phyloP scores from a whole-genome alignment of 768 basidiomycete genomes.

The Ephemerocybe angulata region DNA sequence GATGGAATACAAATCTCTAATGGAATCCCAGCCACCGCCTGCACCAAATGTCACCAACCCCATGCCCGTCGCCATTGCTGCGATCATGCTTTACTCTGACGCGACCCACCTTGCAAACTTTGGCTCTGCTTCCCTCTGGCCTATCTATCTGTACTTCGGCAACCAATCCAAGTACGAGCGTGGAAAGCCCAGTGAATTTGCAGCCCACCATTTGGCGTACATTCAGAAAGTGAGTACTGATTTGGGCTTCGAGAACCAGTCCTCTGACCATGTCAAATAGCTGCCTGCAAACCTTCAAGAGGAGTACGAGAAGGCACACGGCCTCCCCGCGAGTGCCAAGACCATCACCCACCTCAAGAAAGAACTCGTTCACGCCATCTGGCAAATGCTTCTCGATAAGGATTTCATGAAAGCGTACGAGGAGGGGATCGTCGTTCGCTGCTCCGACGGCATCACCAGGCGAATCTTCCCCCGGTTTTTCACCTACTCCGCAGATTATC shows the following conservation, averaged over 20 bases:
- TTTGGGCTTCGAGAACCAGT: background rate
- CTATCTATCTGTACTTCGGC: conserved; percentile 30
- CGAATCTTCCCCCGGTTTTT: conserved; percentile 30
- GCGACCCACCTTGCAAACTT: conserved; percentile 30
- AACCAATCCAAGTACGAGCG: conserved; percentile 37
- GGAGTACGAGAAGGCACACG: conserved; percentile 3
- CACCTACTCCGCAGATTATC: conserved; percentile 36
- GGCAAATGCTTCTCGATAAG: conserved; percentile 25
- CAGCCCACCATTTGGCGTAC: conserved; percentile 38
- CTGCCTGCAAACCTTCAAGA: conserved; percentile 16
- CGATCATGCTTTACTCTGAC: conserved; percentile 30
- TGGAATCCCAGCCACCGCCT: background rate
- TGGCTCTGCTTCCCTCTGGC: conserved; percentile 30
- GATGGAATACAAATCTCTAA: conserved; percentile 8
- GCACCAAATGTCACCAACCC: no score
- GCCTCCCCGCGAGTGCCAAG: background rate
- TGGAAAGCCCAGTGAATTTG: conserved; percentile 18
- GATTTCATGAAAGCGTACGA: conserved; percentile 29
- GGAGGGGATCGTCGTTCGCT: conserved; percentile 29
- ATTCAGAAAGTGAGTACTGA: conserved; percentile 29
- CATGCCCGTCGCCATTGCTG: conserved; percentile 14
- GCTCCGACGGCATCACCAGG: conserved; percentile 26
- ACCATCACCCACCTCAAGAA: conserved; percentile 3
- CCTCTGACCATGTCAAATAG: background rate
- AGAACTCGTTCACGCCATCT: conserved; percentile 27